Evolutionary conservation across 1,284 basidiomycete genomes (phyloP).

Genomic region (Rhodotorula mucilaginosa): DNA sequence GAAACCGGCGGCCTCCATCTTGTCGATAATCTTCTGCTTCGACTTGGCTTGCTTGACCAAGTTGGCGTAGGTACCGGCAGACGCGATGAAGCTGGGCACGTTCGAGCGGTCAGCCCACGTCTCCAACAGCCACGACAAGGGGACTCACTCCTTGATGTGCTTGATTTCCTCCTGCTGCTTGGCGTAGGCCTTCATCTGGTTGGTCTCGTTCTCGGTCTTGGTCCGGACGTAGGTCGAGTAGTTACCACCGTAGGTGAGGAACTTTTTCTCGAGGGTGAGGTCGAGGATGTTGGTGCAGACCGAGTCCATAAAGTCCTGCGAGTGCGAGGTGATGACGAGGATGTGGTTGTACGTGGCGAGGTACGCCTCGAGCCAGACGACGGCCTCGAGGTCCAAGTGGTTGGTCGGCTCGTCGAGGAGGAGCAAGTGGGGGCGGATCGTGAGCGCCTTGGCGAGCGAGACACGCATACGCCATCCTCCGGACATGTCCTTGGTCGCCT

Average conservation of each 20-base stretch:
- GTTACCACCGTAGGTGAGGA: conserved; percentile 77
- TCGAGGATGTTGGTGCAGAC: conserved; percentile 99
- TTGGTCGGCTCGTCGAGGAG: conserved; percentile 73
- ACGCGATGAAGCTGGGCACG: conserved; percentile 71
- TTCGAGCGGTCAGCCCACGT: neutral
- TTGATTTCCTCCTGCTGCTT: conserved; percentile 98
- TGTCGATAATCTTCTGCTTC: conserved; percentile 99
- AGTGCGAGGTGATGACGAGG: conserved; percentile 92
- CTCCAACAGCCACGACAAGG: too few relatives aligned
- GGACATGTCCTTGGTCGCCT: conserved; percentile 96
- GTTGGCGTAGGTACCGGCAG: conserved; percentile 98
- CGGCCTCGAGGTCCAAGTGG: conserved; percentile 77
- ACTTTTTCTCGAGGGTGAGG: conserved; percentile 79
- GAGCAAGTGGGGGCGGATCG: conserved; percentile 92
- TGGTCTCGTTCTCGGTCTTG: conserved; percentile 94
- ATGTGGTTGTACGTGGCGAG: conserved; percentile 98
- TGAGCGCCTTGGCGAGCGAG: conserved; percentile 89
- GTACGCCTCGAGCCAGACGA: conserved; percentile 98
- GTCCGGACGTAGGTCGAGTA: conserved; percentile 96
- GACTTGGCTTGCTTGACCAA: conserved; percentile 98
- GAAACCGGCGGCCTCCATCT: conserved; percentile 99
- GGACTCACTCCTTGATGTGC: conserved; percentile 83
- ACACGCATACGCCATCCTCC: conserved; percentile 99
- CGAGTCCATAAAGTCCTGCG: conserved; percentile 97
- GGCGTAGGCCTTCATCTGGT: conserved; percentile 97